Evolutionary conservation across 2,329 filamentous ascomycete species (phyloP).

Genomic region (Pseudocercospora fijiensis): DNA sequence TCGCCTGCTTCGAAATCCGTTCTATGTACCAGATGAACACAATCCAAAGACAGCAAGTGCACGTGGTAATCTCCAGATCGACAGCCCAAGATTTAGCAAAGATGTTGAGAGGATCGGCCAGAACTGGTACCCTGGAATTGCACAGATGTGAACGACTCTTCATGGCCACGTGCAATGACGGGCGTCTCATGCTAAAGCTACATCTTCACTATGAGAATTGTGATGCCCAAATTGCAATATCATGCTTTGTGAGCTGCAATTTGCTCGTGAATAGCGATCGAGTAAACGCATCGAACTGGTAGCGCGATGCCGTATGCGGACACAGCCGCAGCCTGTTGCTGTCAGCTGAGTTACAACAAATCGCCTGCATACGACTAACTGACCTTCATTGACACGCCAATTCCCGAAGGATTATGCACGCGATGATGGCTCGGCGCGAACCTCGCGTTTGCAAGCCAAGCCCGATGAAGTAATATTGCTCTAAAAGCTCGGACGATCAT

Average conservation of each 20-base stretch:
- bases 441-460: background rate
- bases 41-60: slow-evolving; percentile 57
- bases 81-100: slow-evolving; percentile 73
- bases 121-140: slow-evolving; percentile 69
- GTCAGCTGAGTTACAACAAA: background rate
- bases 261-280: background rate
- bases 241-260: background rate
- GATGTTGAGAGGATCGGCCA: slow-evolving; percentile 87
- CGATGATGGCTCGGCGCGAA: background rate
- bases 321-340: background rate
- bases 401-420: background rate
- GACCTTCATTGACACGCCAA: background rate
- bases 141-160: background rate
- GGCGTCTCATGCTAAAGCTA: background rate
- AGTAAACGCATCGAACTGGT: too few relatives aligned
- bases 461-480: background rate
- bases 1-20: slow-evolving; percentile 84
- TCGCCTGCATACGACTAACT: background rate
- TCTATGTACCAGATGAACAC: slow-evolving; percentile 87
- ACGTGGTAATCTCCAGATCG: slow-evolving; percentile 63
- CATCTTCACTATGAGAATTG: background rate
- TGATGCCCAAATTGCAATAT: background rate
- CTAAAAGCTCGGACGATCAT: background rate
- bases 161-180: background rate
- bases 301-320: too few relatives aligned